Evolutionary conservation across 495 filamentous ascomycete species (phyloP), one percentile per base, ranked within the genome.

Genomic region (Daldinia grandis): DNA sequence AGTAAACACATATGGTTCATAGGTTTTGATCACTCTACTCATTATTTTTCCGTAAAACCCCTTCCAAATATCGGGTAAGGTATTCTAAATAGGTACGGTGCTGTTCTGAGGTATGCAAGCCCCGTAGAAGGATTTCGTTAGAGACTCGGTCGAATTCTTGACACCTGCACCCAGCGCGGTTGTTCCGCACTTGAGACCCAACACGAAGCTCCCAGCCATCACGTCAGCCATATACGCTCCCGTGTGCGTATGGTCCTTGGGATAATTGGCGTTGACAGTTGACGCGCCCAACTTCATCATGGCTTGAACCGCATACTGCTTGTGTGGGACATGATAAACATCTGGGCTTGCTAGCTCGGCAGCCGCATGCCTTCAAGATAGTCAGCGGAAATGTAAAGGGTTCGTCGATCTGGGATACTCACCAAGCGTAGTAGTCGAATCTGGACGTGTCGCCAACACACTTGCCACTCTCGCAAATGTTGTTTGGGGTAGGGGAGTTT

Each of bases 191-290:
- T 76, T 79, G 15, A 81, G 69, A 6, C 79, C 79, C 21, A 81
- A 47, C 10, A 79, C 78, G 62, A 81, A 81, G 55, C 58, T 74
- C 21, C 72, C 73, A 5, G 83, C 81, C 65, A 89, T 85, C 1
- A 85, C 79, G 57, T 82, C 76, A 5, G 87, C 87, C 24, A 87
- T 84, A 40, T 73, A 77, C 0, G 84, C 68, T 56, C 81, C 85
- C 17, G 88, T 89, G 78, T 89, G 88, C 3, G 86, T 88, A 72
- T 90, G 87, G 69, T 89, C 87, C 24, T 81, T 80, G 0, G 86
- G 86, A 64, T 82, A 90, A 54, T 81, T 81, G 0, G 77, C 73
- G 67, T 86, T 81, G 10, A 87, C 84, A 1, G 78, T 80, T 3
- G 72, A 58, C 21, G 58, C 37, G 15, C 77, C 79, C 31, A 87